Base-by-base conservation (phyloP, 495 filamentous ascomycete species). In the Bryoglossum gracile region DNA sequence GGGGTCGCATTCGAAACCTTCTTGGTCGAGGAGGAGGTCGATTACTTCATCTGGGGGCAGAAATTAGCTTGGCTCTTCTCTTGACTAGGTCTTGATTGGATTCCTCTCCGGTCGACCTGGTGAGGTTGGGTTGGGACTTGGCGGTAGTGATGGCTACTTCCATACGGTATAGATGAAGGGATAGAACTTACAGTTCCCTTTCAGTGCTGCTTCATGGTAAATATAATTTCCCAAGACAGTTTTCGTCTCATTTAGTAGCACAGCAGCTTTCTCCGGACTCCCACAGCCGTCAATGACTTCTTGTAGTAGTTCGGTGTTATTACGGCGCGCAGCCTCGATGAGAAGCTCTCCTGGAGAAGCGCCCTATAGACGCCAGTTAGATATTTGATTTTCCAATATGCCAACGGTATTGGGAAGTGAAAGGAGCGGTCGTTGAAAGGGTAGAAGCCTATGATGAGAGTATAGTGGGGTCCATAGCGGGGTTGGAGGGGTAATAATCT, bases 1-100 rank as follows among this genome's bases (percentile, higher is more conserved):
- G 4, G 87, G 87, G 73, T 98, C 92, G 64, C 92, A 94, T 73
- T 98, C 92, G 65, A 98, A 83, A 46, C 79, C 87, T 48, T 89
- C 82, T 63, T 95, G 89, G 72, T 98, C 94, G 50, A 98, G 91
- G 40, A 98, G 80, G 46, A 77, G 53, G 68, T 98, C 92, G 69
- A 97, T 86, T 17, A 87, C 77, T 55, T 96, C 91, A 70, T 94
- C 86, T 89, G 45, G 34, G 35, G 32, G 30, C 36, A 33, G n/a
- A 21, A 30, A 35, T 37, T 21, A 22, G 19, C n/a, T 25, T 46
- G 30, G 22, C 18, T 11, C n/a, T n/a, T n/a, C n/a, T n/a, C n/a
- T n/a, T n/a, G n/a, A n/a, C n/a, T n/a, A n/a, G n/a, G n/a, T n/a
- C n/a, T n/a, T n/a, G n/a, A n/a, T n/a, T n/a, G n/a, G n/a, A n/a